Evolutionary conservation across 140 eudicot genomes (phyloP).

Genomic region (Stevia rebaudiana): DNA sequence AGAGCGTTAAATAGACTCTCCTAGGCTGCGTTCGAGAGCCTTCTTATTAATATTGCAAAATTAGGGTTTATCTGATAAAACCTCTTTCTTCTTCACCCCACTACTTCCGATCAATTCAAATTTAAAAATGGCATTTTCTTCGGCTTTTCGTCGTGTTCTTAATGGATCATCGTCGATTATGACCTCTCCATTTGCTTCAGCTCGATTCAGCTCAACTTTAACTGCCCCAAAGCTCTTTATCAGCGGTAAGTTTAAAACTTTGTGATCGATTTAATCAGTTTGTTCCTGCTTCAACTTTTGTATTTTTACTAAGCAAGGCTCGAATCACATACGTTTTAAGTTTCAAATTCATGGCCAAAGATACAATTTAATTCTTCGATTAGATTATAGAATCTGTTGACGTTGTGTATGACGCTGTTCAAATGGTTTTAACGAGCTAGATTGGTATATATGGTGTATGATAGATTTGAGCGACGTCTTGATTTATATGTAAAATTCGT

Average conservation of each 20-base stretch:
- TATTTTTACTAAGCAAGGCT: not conserved
- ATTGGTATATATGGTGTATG: not conserved
- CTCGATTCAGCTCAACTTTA: constrained; percentile 71
- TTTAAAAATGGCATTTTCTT: constrained; percentile 49
- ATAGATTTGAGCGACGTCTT: not conserved
- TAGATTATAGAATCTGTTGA: not conserved
- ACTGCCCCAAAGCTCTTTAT: constrained; percentile 85
- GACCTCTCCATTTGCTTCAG: constrained; percentile 38
- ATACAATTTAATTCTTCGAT: not conserved
- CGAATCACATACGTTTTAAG: not conserved
- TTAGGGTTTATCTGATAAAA: constrained; percentile 30
- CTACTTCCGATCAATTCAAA: not conserved
- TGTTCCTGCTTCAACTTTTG: not conserved
- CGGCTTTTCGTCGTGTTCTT: constrained; percentile 59
- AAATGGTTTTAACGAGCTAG: not conserved
- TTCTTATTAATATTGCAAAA: constrained; percentile 14
- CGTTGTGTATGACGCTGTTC: not conserved
- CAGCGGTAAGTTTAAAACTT: constrained; percentile 47
- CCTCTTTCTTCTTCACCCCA: not conserved
- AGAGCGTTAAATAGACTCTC: not conserved
- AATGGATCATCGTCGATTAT: constrained; percentile 38
- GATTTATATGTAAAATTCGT: not conserved
- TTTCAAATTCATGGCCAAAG: not conserved
- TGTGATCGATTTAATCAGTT: not conserved
- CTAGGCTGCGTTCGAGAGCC: not conserved